Conservation (phyloP, 1,284 basidiomycete genomes). For the Tylopilus sp. region DNA sequence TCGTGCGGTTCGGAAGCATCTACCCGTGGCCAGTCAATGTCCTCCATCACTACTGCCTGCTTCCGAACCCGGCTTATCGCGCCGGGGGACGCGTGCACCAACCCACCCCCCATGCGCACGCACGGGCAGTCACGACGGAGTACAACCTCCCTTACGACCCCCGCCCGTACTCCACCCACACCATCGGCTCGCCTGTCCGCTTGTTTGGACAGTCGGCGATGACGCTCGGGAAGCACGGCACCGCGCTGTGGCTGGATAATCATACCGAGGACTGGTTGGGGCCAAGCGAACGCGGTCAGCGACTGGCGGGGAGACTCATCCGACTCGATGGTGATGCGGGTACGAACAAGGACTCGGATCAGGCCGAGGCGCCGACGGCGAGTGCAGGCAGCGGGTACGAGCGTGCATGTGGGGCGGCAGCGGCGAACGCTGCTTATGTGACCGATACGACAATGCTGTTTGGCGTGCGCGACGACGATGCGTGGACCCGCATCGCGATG, state of each 20-base stretch:
- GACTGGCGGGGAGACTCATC: slow-evolving; percentile 46
- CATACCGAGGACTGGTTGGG: slow-evolving; percentile 48
- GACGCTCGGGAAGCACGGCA: slow-evolving; percentile 54
- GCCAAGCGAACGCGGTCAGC: slow-evolving; percentile 50
- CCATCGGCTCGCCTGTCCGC: slow-evolving; percentile 55
- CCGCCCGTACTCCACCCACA: slow-evolving; percentile 37
- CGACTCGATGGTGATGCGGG: background rate
- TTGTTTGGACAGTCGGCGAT: slow-evolving; percentile 53
- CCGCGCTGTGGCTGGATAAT: slow-evolving; percentile 60
- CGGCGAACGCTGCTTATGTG: too few relatives aligned
- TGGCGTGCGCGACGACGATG: slow-evolving; percentile 41
- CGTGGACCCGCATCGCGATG: slow-evolving; percentile 51
- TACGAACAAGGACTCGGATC: background rate
- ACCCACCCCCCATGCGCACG: background rate
- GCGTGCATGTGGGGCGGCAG: background rate
- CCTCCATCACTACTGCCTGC: slow-evolving; percentile 55
- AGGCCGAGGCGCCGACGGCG: background rate
- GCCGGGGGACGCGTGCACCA: background rate
- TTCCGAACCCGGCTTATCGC: slow-evolving; percentile 34
- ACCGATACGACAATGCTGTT: slow-evolving; percentile 41
- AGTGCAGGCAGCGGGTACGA: background rate
- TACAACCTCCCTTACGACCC: slow-evolving; percentile 45
- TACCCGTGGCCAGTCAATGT: slow-evolving; percentile 67
- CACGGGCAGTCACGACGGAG: slow-evolving; percentile 20
- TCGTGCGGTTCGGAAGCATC: slow-evolving; percentile 55